Evolutionary conservation across 306 rosid species (phyloP).

Genomic region (Pyrus betulifolia): DNA sequence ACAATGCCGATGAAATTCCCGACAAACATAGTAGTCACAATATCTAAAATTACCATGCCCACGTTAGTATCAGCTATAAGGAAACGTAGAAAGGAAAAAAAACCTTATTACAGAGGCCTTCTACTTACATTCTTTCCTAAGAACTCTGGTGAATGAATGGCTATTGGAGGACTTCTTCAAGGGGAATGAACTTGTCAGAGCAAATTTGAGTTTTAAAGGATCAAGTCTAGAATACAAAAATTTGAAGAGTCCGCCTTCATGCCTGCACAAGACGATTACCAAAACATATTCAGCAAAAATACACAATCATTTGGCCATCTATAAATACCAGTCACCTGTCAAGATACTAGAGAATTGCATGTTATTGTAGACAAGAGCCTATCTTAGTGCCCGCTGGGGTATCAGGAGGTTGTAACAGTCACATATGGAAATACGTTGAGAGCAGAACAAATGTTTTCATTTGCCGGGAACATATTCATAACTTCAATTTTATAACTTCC

Average conservation of each 20-base stretch:
- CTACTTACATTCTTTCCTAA: slow-evolving; percentile 59
- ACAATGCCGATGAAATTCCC: slow-evolving; percentile 90
- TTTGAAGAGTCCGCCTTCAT: slow-evolving; percentile 82
- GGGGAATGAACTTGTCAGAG: slow-evolving; percentile 38
- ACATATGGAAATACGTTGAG: background rate
- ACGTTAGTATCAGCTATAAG: slow-evolving; percentile 14
- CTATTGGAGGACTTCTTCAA: slow-evolving; percentile 21
- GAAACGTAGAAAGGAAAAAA: background rate
- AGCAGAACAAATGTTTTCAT: background rate
- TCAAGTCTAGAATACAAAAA: slow-evolving; percentile 58
- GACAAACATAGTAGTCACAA: slow-evolving; percentile 78
- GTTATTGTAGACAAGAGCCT: background rate
- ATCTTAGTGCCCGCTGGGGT: background rate
- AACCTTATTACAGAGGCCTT: background rate
- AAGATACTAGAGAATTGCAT: background rate
- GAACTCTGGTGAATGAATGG: slow-evolving; percentile 46
- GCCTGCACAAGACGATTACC: slow-evolving; percentile 46
- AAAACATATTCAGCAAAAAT: slow-evolving; percentile 3
- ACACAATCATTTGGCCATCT: background rate
- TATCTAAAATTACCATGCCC: slow-evolving; percentile 44
- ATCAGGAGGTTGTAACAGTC: background rate
- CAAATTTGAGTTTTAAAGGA: slow-evolving; percentile 41
- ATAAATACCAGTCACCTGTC: background rate
- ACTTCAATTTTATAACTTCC: background rate
- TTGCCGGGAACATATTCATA: background rate